These are phyloP conservation scores for Wickerhamiella allomyrinae DNA, from an alignment of 805 yeast genomes.

Conservation along the genomic window DNA sequence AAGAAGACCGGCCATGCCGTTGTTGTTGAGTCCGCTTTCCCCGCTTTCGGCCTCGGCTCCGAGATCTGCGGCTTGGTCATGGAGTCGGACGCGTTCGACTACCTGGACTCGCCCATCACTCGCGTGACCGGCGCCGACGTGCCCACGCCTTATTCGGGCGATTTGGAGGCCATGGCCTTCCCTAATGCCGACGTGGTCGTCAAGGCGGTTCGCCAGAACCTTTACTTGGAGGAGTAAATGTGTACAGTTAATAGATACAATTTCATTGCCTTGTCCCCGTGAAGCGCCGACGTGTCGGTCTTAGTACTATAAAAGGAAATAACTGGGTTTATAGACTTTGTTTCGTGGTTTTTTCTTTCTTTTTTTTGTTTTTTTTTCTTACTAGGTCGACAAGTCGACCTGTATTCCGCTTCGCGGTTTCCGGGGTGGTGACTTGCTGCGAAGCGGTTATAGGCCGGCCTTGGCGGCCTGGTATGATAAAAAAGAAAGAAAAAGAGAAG, in stretches of 20 bases:
- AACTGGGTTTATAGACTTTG: not conserved
- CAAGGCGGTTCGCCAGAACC: conserved; percentile 41
- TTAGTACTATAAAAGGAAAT: too few species aligned
- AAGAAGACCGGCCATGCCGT: conserved; percentile 95
- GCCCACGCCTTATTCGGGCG: conserved; percentile 96
- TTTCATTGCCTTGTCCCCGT: too few species aligned
- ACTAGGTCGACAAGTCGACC: too few species aligned
- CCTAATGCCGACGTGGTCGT: conserved; percentile 86
- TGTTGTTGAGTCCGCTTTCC: conserved; percentile 96
- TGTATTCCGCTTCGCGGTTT: too few species aligned
- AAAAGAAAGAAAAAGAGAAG: too few species aligned
- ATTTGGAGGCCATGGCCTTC: conserved; percentile 96
- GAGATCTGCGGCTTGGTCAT: conserved; percentile 94
- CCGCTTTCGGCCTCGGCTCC: conserved; percentile 96
- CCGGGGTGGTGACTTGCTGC: too few species aligned
- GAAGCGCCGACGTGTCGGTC: not conserved
- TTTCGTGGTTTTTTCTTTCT: not conserved
- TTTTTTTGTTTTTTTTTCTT: too few species aligned
- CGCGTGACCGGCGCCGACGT: conserved; percentile 99
- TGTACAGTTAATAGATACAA: too few species aligned
- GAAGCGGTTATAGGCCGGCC: too few species aligned
- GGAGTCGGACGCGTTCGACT: conserved; percentile 97
- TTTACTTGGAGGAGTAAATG: conserved; percentile 25
- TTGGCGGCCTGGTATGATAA: not conserved
- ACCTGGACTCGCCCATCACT: conserved; percentile 95